Conservation (phyloP, 208 protist genomes). For the Wallacemonas sp. region DNA sequence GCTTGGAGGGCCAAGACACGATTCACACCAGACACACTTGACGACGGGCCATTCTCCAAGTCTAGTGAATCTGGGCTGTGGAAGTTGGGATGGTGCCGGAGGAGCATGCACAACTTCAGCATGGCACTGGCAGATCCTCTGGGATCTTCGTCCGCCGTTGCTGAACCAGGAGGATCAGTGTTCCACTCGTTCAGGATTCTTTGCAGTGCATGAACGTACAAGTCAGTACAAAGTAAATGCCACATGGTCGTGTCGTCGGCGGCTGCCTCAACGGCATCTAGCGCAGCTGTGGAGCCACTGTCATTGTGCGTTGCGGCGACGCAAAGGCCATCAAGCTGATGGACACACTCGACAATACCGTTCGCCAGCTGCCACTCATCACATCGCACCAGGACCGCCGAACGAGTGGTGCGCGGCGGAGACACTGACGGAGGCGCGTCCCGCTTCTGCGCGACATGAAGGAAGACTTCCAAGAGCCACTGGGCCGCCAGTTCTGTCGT, state of each 20-base stretch:
- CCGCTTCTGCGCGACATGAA: background rate
- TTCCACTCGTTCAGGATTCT: background rate
- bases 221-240: background rate
- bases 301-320: too few species aligned
- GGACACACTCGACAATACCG: background rate
- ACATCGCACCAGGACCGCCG: too few species aligned
- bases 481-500: background rate
- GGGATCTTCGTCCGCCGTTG: background rate
- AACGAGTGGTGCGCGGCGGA: too few species aligned
- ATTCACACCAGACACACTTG: too few species aligned
- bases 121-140: background rate
- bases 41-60: too few species aligned
- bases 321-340: background rate
- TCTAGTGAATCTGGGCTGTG: too few species aligned
- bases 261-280: too few species aligned
- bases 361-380: background rate
- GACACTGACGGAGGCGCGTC: too few species aligned
- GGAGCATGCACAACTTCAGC: background rate
- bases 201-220: background rate
- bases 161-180: background rate
- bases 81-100: background rate
- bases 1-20: background rate
- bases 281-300: too few species aligned
- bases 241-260: background rate
- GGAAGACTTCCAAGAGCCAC: slow-evolving; percentile 8